Percentiles rank a stretch among this genome's conserved stretches.
Conservation (phyloP, 179 eudicot genomes). For the Beta corolliflora region DNA sequence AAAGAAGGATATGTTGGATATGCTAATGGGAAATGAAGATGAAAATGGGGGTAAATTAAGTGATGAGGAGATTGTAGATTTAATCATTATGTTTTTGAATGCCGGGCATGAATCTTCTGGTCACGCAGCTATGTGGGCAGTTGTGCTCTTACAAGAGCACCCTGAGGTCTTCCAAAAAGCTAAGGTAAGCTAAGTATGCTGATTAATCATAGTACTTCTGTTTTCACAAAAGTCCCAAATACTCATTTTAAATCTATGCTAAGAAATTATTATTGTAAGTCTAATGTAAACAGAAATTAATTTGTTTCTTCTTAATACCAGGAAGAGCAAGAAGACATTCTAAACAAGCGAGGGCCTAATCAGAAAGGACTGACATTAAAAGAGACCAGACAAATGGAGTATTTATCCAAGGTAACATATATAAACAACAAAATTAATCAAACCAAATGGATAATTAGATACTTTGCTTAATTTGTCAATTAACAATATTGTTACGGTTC, state of each 20-base stretch:
- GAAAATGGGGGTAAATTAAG: constrained; percentile 45
- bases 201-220: background rate
- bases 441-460: background rate
- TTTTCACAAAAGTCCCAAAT: no score
- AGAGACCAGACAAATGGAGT: constrained; percentile 48
- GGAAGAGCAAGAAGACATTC: constrained; percentile 53
- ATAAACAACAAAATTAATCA: background rate
- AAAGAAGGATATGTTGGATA: constrained; percentile 51
- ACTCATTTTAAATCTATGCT: background rate
- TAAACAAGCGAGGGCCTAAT: constrained; percentile 35
- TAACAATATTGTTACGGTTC: background rate
- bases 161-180: constrained; percentile 46
- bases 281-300: background rate
- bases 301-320: constrained; percentile 9
- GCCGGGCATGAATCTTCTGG: constrained; percentile 68
- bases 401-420: constrained; percentile 39
- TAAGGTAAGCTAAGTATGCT: constrained; percentile 39
- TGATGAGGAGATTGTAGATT: constrained; percentile 53
- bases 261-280: background rate
- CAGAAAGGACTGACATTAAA: constrained; percentile 42
- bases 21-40: constrained; percentile 44
- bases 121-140: constrained; percentile 56
- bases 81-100: constrained; percentile 44
- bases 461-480: background rate
- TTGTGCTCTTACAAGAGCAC: constrained; percentile 42